Evolutionary conservation across 352 stramenopile species (phyloP), one percentile per base, ranked within the genome.

Genomic region (Aphanomyces stellatus): DNA sequence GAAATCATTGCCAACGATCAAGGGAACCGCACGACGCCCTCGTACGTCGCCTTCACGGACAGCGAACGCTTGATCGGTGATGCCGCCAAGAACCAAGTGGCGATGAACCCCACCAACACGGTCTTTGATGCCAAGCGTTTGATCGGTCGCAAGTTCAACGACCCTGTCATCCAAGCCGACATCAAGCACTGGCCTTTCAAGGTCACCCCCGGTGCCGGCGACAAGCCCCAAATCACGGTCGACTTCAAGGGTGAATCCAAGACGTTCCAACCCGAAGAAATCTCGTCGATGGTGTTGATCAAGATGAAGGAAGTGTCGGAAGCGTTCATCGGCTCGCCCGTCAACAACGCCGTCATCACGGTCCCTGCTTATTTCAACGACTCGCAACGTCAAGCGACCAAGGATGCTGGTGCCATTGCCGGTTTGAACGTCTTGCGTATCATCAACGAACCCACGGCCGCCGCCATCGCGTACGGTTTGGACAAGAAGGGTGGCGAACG

Each of bases 81-180:
- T 72, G 91, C 91, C 48, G 96, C 95, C 51, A 98, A 98, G 87
- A 89, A 87, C 70, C 85, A 95, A 69, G 89, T 93, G 33, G 87
- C 91, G 24, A 97, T 97, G 90, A 98, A 98, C 78, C 78, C 88
- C 6, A 73, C 78, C 49, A 97, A 97, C 70, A 99, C 96, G 10
- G 80, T 99, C 30, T 99, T 98, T 77, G 95, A 98, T 76, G 93
- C 96, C n/a, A 98, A 99, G 77, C 86, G 94, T 46, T 75, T 99
- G 2, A 99, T 99, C 74, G 95, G 95, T 37, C 80, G 93, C 61
- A 95, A 98, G 69, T 98, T 89, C 76, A 81, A 72, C 25, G 95
- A 99, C 78, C 40, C 72, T 4, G 88, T 87, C 3, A 91, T 98
- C 4, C 88, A 98, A 76, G 72, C 72, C 15, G 86, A 94, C 65